Conservation (phyloP, 495 filamentous ascomycete genomes). For the Cetradonia linearis region DNA sequence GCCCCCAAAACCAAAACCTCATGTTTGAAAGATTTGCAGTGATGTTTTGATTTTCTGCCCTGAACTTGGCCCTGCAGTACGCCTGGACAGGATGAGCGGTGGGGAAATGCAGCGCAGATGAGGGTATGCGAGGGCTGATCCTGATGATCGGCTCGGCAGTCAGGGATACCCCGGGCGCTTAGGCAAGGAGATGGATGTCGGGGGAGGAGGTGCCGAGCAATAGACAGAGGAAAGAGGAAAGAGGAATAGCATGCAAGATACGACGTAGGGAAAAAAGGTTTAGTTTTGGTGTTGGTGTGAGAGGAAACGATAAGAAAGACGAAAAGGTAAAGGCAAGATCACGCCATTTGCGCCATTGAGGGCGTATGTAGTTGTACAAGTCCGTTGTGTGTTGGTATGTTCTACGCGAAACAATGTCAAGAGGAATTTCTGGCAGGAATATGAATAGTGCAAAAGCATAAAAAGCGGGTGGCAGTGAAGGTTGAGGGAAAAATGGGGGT, state of each 20-base stretch:
- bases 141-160: constrained; percentile 17
- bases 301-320: too few relatives aligned
- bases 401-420: constrained; percentile 3
- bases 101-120: constrained; percentile 16
- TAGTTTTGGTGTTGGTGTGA: not conserved
- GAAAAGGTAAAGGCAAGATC: not conserved
- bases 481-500: not conserved
- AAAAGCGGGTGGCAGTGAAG: constrained; percentile 14
- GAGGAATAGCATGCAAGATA: not conserved
- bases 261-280: not conserved
- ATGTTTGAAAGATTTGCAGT: not conserved
- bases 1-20: constrained; percentile 4
- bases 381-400: not conserved
- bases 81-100: constrained; percentile 17
- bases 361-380: not conserved
- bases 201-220: not conserved
- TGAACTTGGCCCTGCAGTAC: constrained; percentile 2
- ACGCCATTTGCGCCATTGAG: not conserved
- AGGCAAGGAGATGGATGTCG: not conserved
- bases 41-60: not conserved
- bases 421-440: constrained; percentile 2
- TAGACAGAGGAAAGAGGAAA: not conserved
- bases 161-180: constrained; percentile 17
- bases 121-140: constrained; percentile 20
- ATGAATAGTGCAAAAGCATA: constrained; percentile 5